Percentiles rank a stretch among this genome's conserved stretches.
phyloP scores from a whole-genome alignment of 305 asterid species.

The Striga hermonthica region DNA sequence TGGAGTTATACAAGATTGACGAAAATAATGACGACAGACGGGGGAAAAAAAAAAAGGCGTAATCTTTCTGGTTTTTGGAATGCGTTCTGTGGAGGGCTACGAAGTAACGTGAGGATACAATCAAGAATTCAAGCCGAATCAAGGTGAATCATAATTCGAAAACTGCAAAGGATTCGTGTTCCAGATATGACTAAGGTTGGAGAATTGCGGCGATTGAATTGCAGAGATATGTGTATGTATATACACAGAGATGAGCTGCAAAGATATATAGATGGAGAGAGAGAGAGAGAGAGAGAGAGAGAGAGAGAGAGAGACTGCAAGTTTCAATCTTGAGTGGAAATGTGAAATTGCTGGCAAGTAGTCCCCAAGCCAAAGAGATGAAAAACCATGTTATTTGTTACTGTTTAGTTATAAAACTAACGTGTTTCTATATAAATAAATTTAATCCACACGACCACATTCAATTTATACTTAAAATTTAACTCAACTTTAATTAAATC shows the following conservation, averaged over 20 bases:
- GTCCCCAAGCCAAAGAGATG: conserved; percentile 18
- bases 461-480: too few relatives aligned
- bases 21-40: neutral
- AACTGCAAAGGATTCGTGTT: conserved; percentile 25
- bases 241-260: conserved; percentile 25
- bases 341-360: conserved; percentile 47
- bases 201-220: conserved; percentile 30
- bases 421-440: too few relatives aligned
- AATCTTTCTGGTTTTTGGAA: conserved; percentile 33
- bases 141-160: conserved; percentile 19
- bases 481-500: too few relatives aligned
- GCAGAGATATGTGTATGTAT: conserved; percentile 21
- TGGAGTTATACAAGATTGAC: conserved; percentile 11
- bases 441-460: too few relatives aligned
- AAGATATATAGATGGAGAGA: conserved; percentile 10
- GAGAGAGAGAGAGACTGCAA: conserved; percentile 24
- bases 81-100: conserved; percentile 41
- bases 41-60: conserved; percentile 26
- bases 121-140: conserved; percentile 35
- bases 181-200: conserved; percentile 26
- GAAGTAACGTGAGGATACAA: conserved; percentile 30
- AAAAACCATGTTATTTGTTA: neutral
- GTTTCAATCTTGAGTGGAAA: conserved; percentile 40
- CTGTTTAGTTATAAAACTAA: too few relatives aligned
- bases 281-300: conserved; percentile 7